phyloP scores from a whole-genome alignment of 441 rosid species.

The Macaranga tanarius region DNA sequence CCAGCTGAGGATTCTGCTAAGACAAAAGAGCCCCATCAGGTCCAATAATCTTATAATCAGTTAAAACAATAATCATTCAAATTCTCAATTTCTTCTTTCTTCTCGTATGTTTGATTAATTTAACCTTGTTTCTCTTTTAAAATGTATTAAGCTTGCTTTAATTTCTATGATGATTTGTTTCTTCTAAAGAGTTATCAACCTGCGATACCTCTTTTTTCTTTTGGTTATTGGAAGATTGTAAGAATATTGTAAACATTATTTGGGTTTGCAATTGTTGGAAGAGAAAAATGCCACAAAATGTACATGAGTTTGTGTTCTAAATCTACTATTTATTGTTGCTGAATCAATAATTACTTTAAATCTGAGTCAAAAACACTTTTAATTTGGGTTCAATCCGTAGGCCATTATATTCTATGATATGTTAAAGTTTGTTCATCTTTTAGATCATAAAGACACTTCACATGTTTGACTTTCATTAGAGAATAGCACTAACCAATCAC shows the following conservation, averaged over 20 bases:
- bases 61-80: constrained; percentile 3
- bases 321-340: too few relatives aligned
- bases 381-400: too few relatives aligned
- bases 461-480: constrained; percentile 23
- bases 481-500: background rate
- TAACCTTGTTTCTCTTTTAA: background rate
- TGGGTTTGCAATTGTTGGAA: constrained; percentile 11
- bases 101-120: constrained; percentile 13
- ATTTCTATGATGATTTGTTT: constrained; percentile 18
- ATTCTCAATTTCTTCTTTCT: background rate
- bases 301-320: constrained; percentile 13
- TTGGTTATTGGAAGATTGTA: constrained; percentile 15
- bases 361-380: too few relatives aligned
- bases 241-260: background rate
- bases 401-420: constrained; percentile 21
- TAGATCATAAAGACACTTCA: constrained; percentile 20
- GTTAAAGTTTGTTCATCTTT: constrained; percentile 3
- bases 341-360: too few relatives aligned
- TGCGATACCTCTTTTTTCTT: background rate
- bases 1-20: constrained; percentile 57
- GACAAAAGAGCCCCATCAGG: constrained; percentile 53
- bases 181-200: constrained; percentile 7
- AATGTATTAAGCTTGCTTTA: background rate
- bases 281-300: background rate
- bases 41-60: constrained; percentile 38